phyloP scores from a whole-genome alignment of 352 stramenopile genomes.

The Phytophthora boehmeriae region DNA sequence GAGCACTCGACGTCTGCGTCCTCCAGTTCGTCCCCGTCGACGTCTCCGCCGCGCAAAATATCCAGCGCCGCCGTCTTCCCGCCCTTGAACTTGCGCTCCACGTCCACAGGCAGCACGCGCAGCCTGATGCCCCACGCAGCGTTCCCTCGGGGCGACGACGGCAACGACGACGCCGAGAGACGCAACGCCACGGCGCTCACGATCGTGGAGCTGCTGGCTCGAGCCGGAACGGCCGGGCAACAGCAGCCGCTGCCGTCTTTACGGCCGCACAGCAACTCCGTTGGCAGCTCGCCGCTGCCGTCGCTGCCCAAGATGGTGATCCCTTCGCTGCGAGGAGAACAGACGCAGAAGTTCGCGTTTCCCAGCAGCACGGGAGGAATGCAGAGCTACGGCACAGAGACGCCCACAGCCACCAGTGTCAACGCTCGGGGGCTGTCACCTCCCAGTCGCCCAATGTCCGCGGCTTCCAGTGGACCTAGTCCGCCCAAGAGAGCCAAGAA shows the following conservation, averaged over 20 bases:
- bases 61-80: slow-evolving; percentile 28
- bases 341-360: slow-evolving; percentile 19
- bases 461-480: slow-evolving; percentile 6
- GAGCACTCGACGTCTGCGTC: slow-evolving; percentile 25
- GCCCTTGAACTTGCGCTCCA: slow-evolving; percentile 29
- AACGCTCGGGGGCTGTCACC: slow-evolving; percentile 21
- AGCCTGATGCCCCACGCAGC: slow-evolving; percentile 28
- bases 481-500: slow-evolving; percentile 20
- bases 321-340: slow-evolving; percentile 25
- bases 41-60: slow-evolving; percentile 10
- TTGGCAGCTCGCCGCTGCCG: slow-evolving; percentile 24
- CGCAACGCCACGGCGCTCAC: slow-evolving; percentile 46
- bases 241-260: slow-evolving; percentile 25
- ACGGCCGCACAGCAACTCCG: slow-evolving; percentile 18
- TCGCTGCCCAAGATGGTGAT: slow-evolving; percentile 48
- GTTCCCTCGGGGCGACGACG: slow-evolving; percentile 29
- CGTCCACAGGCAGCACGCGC: slow-evolving; percentile 9
- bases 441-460: slow-evolving; percentile 5
- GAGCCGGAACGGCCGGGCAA: slow-evolving; percentile 17
- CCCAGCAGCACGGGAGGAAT: slow-evolving; percentile 13
- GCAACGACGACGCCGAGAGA: slow-evolving; percentile 35
- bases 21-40: slow-evolving; percentile 8
- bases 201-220: slow-evolving; percentile 45
- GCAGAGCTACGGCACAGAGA: slow-evolving; percentile 5
- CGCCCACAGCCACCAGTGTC: slow-evolving; percentile 14